These are phyloP conservation scores for Kingdonia uniflora DNA, from an alignment of 164 flowering plant genomes.

Conservation along the genomic window DNA sequence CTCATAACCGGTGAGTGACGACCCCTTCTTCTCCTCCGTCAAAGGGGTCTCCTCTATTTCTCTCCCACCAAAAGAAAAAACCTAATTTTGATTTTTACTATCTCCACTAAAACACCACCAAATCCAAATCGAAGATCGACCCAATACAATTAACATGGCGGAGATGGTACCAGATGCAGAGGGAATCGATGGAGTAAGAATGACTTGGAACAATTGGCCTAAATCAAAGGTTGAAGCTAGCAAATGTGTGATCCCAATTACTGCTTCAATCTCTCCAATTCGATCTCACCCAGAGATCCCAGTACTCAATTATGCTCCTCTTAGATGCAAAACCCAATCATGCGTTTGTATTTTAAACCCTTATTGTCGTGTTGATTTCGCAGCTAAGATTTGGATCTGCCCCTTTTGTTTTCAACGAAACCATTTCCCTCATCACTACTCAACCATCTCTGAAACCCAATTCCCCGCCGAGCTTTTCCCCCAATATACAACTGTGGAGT, in stretches of 20 bases:
- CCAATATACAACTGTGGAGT: slow-evolving; percentile 62
- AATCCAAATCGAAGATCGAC: too few species aligned
- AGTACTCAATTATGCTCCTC: slow-evolving; percentile 67
- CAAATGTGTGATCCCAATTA: slow-evolving; percentile 95
- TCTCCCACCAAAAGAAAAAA: too few species aligned
- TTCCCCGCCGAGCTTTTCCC: slow-evolving; percentile 90
- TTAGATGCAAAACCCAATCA: slow-evolving; percentile 49
- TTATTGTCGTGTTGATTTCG: slow-evolving; percentile 60
- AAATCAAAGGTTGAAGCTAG: slow-evolving; percentile 77
- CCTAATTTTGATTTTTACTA: too few species aligned
- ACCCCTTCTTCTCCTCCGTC: too few species aligned
- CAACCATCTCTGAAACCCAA: slow-evolving; percentile 51
- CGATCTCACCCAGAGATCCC: slow-evolving; percentile 61
- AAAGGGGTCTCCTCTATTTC: too few species aligned
- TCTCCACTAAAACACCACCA: too few species aligned
- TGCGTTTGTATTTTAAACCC: slow-evolving; percentile 63
- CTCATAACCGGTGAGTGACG: too few species aligned
- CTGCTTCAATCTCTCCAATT: slow-evolving; percentile 73
- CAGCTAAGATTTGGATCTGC: slow-evolving; percentile 90
- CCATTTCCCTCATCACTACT: slow-evolving; percentile 75
- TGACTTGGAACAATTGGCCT: slow-evolving; percentile 96
- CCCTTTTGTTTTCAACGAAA: slow-evolving; percentile 81
- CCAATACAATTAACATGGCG: too few species aligned
- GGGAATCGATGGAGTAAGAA: slow-evolving; percentile 80
- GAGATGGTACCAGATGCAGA: slow-evolving; percentile 58